A percentile compares a stretch with the other conserved stretches of the same genome.
Conservation (phyloP, 108 stramenopile species). For the Skeletonema menzelii region DNA sequence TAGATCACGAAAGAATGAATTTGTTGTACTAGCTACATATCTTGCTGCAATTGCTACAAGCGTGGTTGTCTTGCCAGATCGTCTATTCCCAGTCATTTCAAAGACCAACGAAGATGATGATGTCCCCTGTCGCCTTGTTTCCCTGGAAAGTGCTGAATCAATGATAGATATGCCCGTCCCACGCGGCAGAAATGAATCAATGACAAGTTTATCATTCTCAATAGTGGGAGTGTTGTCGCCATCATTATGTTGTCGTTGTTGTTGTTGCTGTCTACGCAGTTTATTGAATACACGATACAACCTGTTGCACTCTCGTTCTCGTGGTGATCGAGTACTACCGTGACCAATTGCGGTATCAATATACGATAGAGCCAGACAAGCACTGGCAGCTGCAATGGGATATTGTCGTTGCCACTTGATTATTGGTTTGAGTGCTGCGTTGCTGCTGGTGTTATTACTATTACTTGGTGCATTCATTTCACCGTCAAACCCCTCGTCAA, state of each 20-base stretch:
- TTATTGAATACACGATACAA: constrained; percentile 30
- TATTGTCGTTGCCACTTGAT: constrained; percentile 26
- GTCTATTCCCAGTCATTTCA: constrained; percentile 39
- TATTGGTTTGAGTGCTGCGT: not conserved
- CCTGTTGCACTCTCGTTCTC: constrained; percentile 26
- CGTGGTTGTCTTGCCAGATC: constrained; percentile 45
- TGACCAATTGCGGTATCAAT: not conserved
- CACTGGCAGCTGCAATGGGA: constrained; percentile 32
- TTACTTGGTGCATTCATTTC: too few species aligned
- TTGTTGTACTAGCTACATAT: constrained; percentile 41
- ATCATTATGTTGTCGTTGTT: not conserved
- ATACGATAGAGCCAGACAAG: constrained; percentile 16
- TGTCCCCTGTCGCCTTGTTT: not conserved
- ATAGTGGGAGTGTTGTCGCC: not conserved
- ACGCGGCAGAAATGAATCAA: constrained; percentile 35
- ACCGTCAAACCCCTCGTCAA: constrained; percentile 4
- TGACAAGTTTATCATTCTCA: constrained; percentile 17
- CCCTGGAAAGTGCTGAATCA: constrained; percentile 26
- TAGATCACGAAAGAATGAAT: constrained; percentile 10
- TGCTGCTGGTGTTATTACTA: not conserved
- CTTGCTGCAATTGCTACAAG: constrained; percentile 39
- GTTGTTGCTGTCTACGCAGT: constrained; percentile 14
- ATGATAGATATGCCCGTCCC: constrained; percentile 42
- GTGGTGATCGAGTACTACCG: not conserved
- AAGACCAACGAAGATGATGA: constrained; percentile 27